Conservation (phyloP, 495 filamentous ascomycete genomes). For the Friedmanniomyces endolithicus region DNA sequence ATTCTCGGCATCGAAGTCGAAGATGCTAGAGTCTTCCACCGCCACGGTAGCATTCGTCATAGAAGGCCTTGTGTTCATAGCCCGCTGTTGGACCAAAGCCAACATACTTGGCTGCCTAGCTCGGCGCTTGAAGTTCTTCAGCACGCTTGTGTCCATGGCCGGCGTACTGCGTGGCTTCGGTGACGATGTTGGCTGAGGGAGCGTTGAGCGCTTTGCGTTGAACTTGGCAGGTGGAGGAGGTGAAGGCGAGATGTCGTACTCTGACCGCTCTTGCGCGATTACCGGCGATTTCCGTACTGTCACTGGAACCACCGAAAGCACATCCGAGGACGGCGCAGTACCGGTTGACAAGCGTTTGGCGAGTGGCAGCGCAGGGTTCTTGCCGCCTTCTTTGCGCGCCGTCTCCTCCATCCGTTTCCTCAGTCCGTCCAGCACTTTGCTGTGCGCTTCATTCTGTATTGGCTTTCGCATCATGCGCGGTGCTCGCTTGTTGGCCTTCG, state of each 20-base stretch:
- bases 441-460: conserved; percentile 7
- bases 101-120: conserved; percentile 58
- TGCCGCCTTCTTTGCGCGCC: conserved; percentile 3
- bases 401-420: conserved; percentile 16
- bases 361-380: background rate
- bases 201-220: conserved; percentile 3
- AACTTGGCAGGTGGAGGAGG: conserved; percentile 12
- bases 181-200: conserved; percentile 7
- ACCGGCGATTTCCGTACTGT: background rate
- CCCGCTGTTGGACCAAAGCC: conserved; percentile 43
- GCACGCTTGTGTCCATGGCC: conserved; percentile 43
- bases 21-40: conserved; percentile 10
- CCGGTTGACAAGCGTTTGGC: background rate
- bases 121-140: conserved; percentile 49
- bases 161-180: conserved; percentile 30
- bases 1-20: conserved; percentile 4
- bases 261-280: conserved; percentile 3
- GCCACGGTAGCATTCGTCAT: background rate
- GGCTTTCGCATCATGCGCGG: conserved; percentile 8
- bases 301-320: background rate
- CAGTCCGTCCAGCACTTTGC: conserved; percentile 5
- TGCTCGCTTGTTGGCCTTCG: conserved; percentile 1
- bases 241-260: conserved; percentile 9
- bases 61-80: conserved; percentile 13
- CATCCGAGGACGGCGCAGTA: background rate